Conservation (phyloP, 2,329 filamentous ascomycete species). For the Aspergillus cejpii region DNA sequence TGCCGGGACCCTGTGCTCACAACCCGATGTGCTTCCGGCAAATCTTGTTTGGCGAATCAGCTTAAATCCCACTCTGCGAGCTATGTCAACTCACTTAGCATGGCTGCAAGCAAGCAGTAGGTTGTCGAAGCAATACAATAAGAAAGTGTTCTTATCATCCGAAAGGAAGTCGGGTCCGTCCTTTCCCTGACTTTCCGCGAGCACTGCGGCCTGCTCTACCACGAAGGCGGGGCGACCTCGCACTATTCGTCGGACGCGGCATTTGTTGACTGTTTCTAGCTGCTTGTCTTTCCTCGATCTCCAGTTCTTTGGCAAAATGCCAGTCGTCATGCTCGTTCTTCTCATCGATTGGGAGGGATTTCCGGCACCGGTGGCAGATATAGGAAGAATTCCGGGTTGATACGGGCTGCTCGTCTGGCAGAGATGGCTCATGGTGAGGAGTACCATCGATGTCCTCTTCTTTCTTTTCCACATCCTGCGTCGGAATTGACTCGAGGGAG, state of each 20-base stretch:
- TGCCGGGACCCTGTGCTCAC: too few species aligned
- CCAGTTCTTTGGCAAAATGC: constrained; percentile 86
- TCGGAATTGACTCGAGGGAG: background rate
- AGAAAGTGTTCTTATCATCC: constrained; percentile 16
- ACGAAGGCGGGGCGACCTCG: constrained; percentile 17
- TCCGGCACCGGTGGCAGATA: constrained; percentile 61
- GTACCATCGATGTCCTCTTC: background rate
- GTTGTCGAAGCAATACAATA: background rate
- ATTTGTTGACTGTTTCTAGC: constrained; percentile 16
- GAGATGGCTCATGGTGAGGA: background rate
- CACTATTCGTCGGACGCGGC: constrained; percentile 8
- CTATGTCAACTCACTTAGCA: too few species aligned
- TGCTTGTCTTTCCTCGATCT: constrained; percentile 54
- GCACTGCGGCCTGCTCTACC: constrained; percentile 22
- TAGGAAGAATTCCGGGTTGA: constrained; percentile 22
- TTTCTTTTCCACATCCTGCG: background rate
- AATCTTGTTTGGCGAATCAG: too few species aligned
- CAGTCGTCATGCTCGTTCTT: constrained; percentile 80
- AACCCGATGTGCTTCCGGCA: too few species aligned
- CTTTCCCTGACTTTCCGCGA: constrained; percentile 30
- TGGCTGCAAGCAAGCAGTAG: background rate
- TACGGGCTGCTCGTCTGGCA: background rate
- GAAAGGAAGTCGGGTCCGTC: constrained; percentile 33
- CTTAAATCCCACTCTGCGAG: too few species aligned
- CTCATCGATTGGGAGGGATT: constrained; percentile 52